Evolutionary conservation across 164 flowering plant genomes (phyloP), one percentile per base, ranked within the genome.

Genomic region (Saururus chinensis): DNA sequence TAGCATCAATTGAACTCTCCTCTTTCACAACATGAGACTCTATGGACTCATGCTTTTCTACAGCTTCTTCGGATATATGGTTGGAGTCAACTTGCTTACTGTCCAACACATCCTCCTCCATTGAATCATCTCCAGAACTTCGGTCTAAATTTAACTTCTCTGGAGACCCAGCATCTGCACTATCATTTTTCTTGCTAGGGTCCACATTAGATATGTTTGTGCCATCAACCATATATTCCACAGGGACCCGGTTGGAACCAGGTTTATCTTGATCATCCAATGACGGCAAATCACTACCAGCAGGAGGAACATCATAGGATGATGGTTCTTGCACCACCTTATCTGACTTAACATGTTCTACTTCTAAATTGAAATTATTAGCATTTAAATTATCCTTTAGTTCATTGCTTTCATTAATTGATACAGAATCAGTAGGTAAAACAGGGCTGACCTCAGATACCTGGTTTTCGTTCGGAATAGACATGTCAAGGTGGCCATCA

Each of bases 351-450:
- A 71, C 69, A 79, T 75, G 72, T 73, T 89, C 88, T 77, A 75
- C 64, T 75, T 89, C 92, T 83, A 88, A 77, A 80, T 82, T 77
- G 76, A 88, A 81, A 92, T 83, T 75, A 79, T 92, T 91, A 89
- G 84, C 82, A 84, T 81, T 82, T 74, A 88, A 77, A 80, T 86
- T 83, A 84, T 79, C 92, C 84, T 87, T 85, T 76, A 84, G 76
- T 80, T 89, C 98, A 81, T 78, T 88, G 71, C 79, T 87, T 80
- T 92, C 92, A 84, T 73, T 81, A 89, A 85, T 79, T 76, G 88
- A 79, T 75, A 87, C 75, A 89, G 81, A 76, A 77, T 83, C 95
- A 86, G 86, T 77, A 86, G 87, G 95, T 85, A 87, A 80, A 79
- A 40, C 73, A 71, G 80, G 76, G 88, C 77, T 82, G 81, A 85